Percentiles rank a stretch among this genome's conserved stretches.
phyloP scores from a whole-genome alignment of 805 yeast species.

The Wickerhamiella azymoides region DNA sequence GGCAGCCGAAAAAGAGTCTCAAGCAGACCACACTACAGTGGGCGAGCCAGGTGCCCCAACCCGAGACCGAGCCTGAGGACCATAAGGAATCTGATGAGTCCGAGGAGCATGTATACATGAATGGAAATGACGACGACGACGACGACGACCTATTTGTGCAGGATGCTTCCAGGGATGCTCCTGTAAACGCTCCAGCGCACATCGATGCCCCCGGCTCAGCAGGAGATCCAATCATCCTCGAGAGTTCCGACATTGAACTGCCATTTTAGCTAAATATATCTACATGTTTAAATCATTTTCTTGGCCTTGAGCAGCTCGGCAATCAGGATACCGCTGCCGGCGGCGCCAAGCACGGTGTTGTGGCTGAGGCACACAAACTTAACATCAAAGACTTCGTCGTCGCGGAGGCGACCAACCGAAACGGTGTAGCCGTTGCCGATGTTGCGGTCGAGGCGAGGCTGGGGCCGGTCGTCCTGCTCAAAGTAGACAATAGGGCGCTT shows the following conservation, averaged over 20 bases:
- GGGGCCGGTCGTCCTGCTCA: conserved; percentile 89
- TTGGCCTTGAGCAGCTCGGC: conserved; percentile 80
- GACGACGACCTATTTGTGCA: not conserved
- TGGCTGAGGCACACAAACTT: conserved; percentile 97
- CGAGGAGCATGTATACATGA: not conserved
- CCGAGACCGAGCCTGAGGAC: too few species aligned
- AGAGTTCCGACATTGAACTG: not conserved
- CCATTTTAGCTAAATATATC: conserved; percentile 6
- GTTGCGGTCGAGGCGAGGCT: conserved; percentile 93
- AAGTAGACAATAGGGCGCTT: conserved; percentile 80
- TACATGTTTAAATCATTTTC: conserved; percentile 42
- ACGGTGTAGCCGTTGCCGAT: conserved; percentile 92
- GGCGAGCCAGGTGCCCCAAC: not conserved
- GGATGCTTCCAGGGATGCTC: too few species aligned
- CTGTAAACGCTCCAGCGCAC: too few species aligned
- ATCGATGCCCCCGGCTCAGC: too few species aligned
- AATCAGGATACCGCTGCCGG: conserved; percentile 93
- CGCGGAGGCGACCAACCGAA: conserved; percentile 86
- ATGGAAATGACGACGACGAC: not conserved
- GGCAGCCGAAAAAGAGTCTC: not conserved
- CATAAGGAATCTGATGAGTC: too few species aligned
- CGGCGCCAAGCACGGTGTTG: conserved; percentile 96
- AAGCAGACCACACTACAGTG: not conserved
- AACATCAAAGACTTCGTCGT: conserved; percentile 82
- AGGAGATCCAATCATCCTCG: too few species aligned